Conservation (phyloP, 139 green algal species). For the Chlamydomonas sp. region DNA sequence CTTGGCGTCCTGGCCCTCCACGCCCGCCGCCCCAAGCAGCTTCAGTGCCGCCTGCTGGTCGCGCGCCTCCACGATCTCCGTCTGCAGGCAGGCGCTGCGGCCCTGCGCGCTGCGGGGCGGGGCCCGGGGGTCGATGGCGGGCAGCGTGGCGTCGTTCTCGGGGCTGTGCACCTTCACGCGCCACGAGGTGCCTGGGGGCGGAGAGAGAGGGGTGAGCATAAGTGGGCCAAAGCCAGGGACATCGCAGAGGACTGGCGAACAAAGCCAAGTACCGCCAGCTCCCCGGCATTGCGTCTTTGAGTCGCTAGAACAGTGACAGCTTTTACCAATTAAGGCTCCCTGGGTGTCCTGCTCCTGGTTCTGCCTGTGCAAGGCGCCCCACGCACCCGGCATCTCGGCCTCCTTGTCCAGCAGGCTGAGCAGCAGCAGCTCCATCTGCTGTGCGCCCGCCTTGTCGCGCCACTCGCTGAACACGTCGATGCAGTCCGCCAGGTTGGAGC, state of each 20-base stretch:
- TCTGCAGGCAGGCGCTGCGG: slow-evolving; percentile 8
- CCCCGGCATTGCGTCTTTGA: too few species aligned
- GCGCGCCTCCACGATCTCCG: slow-evolving; percentile 1
- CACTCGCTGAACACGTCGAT: slow-evolving; percentile 30
- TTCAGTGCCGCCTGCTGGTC: background rate
- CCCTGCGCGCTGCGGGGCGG: background rate
- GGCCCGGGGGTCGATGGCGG: slow-evolving; percentile 12
- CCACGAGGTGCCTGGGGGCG: background rate
- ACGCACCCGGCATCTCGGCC: slow-evolving; percentile 34
- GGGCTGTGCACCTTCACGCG: slow-evolving; percentile 16
- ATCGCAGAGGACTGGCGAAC: too few species aligned
- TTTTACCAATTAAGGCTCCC: too few species aligned
- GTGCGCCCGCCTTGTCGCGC: slow-evolving; percentile 7
- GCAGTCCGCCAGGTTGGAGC: too few species aligned
- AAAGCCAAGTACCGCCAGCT: too few species aligned
- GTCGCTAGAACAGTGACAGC: too few species aligned
- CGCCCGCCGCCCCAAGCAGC: too few species aligned
- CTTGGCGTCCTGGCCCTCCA: background rate
- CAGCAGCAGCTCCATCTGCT: slow-evolving; percentile 41
- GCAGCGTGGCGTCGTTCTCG: background rate
- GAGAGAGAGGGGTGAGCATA: too few species aligned
- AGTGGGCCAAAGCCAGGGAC: too few species aligned
- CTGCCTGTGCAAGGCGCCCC: background rate
- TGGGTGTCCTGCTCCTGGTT: too few species aligned
- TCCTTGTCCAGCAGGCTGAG: slow-evolving; percentile 44